Conservation (phyloP, 352 stramenopile genomes). For the Phytopythium litorale region DNA sequence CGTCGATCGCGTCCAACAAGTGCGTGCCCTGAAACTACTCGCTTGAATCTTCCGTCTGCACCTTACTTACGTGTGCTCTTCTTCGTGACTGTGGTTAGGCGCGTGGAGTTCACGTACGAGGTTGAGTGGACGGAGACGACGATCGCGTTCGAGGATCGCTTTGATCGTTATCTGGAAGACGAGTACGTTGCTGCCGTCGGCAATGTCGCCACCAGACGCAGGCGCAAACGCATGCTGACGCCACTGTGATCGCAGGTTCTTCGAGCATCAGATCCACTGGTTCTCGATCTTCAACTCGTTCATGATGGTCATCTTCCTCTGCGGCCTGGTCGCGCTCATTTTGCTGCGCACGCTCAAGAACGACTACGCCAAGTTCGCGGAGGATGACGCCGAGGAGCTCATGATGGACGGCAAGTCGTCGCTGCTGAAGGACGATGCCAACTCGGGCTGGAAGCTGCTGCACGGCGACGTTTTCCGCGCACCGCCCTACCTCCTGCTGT, state of each 20-base stretch:
- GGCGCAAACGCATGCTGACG: neutral
- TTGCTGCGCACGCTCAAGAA: slow-evolving; percentile 92
- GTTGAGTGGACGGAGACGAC: slow-evolving; percentile 90
- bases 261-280: slow-evolving; percentile 99
- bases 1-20: slow-evolving; percentile 83
- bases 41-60: neutral
- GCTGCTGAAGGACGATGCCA: slow-evolving; percentile 76
- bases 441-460: slow-evolving; percentile 95
- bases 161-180: slow-evolving; percentile 98
- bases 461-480: slow-evolving; percentile 95
- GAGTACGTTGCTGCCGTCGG: slow-evolving; percentile 34
- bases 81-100: slow-evolving; percentile 17
- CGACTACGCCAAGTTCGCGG: slow-evolving; percentile 91
- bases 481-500: slow-evolving; percentile 91
- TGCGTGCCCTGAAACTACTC: slow-evolving; percentile 10
- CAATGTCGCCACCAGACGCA: neutral
- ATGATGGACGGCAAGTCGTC: slow-evolving; percentile 83
- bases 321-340: slow-evolving; percentile 92
- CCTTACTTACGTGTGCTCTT: neutral
- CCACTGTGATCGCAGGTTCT: slow-evolving; percentile 73
- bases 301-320: slow-evolving; percentile 98
- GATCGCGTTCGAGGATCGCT: slow-evolving; percentile 94
- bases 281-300: slow-evolving; percentile 98
- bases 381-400: slow-evolving; percentile 83
- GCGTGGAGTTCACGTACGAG: slow-evolving; percentile 94